A percentile compares a stretch with the other conserved stretches of the same genome.
These are phyloP conservation scores for Hypoxylon trugodes DNA, from an alignment of 495 filamentous ascomycete genomes.

Conservation along the genomic window DNA sequence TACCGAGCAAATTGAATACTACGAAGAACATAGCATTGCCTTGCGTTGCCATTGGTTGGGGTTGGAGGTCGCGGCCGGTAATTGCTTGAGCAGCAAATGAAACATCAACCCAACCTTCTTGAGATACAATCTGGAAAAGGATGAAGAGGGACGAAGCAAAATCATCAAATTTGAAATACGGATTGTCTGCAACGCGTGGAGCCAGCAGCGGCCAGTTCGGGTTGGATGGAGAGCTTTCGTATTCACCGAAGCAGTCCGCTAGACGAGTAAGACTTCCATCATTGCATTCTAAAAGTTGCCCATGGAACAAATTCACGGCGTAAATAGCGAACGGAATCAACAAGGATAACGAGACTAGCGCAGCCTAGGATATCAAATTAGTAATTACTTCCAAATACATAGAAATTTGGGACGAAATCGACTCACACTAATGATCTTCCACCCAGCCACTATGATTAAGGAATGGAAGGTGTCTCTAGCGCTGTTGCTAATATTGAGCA, in stretches of 20 bases:
- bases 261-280: slow-evolving; percentile 70
- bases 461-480: slow-evolving; percentile 97
- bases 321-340: slow-evolving; percentile 97
- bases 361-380: slow-evolving; percentile 59
- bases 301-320: slow-evolving; percentile 90
- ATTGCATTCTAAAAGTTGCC: slow-evolving; percentile 82
- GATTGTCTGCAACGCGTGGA: slow-evolving; percentile 80
- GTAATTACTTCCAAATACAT: slow-evolving; percentile 7
- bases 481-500: slow-evolving; percentile 96
- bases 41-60: slow-evolving; percentile 69
- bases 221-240: slow-evolving; percentile 72
- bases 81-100: slow-evolving; percentile 85
- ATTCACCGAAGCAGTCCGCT: slow-evolving; percentile 84
- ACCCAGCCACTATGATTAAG: slow-evolving; percentile 89
- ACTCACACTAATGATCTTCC: slow-evolving; percentile 78
- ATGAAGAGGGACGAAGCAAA: slow-evolving; percentile 93
- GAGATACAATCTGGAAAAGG: slow-evolving; percentile 98
- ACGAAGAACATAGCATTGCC: slow-evolving; percentile 95
- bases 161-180: slow-evolving; percentile 92
- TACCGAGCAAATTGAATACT: slow-evolving; percentile 93
- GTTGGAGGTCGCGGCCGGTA: slow-evolving; percentile 77
- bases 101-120: slow-evolving; percentile 96
- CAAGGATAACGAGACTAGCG: slow-evolving; percentile 92
- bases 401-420: not conserved
- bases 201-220: slow-evolving; percentile 81